Base-by-base conservation (phyloP, 495 filamentous ascomycete genomes). In the Penicillium cosmopolitanum region DNA sequence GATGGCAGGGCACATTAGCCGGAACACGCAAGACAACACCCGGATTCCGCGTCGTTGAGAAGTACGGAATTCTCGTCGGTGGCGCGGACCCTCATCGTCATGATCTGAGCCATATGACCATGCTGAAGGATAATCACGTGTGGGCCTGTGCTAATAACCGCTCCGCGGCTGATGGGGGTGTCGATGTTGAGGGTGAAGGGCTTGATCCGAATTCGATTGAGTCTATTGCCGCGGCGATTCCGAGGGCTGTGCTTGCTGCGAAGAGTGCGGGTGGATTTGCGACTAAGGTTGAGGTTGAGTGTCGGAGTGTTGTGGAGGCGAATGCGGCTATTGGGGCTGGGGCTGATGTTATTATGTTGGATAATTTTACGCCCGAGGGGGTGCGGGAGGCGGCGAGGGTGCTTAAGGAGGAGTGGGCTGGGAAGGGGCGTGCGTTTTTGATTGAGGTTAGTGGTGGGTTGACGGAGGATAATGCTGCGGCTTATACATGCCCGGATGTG, bases 101-200 rank as follows among this genome's bases (percentile, higher is more conserved):
- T 73, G 96, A 98, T 74, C 77, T 98, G 38, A 92, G 88, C 61
- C 82, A 87, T 44, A 98, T 98, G 95, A 92, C 90, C 23, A 98
- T 98, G 95, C 81, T 98, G 51, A 98, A 98, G 78, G 95, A 98
- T 74, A 98, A 98, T 71, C 95, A 98, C 72, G 86, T 98, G 31
- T 96, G 91, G 89, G 90, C 91, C 40, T 87, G 88, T 62, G 83
- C 81, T 6, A 84, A 84, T 57, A 79, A 79, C 54, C 36, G 61
- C 4, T 65, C 74, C 8, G 69, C 72, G 4, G 61, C 58, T 0
- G 69, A 67, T 40, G 67, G 67, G 0, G 57, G 57, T 13, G 56
- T 50, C 33, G 19, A 21, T 36, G 36, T 4, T 11, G 11, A 38
- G 35, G 35, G 35, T 38, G 36, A 38, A 12, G 4, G 9, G 15